phyloP scores from a whole-genome alignment of 148 eudicot genomes.

The Drosera capensis region DNA sequence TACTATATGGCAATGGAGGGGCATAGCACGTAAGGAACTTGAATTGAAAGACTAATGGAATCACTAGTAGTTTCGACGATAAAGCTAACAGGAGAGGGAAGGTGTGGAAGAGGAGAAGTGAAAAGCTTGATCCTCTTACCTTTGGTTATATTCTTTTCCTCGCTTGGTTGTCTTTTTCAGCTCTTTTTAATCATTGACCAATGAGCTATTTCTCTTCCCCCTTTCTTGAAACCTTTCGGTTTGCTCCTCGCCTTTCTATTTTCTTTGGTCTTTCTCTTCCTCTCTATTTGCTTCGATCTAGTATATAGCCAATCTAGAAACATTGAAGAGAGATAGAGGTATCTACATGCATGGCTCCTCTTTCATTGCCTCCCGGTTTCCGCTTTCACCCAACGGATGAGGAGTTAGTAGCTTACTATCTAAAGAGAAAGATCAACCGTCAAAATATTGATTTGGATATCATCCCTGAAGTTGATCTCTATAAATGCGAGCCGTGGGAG shows the following conservation, averaged over 20 bases:
- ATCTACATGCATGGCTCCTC: conserved; percentile 39
- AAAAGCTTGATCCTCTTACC: conserved; percentile 12
- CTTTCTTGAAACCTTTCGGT: too few species aligned
- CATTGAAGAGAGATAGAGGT: not conserved
- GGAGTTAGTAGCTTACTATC: conserved; percentile 72
- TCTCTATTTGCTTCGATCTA: not conserved
- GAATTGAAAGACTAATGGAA: conserved; percentile 15
- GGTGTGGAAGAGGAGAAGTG: conserved; percentile 1
- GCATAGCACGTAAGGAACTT: conserved; percentile 16
- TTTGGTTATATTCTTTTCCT: conserved; percentile 17
- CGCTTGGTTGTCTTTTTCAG: not conserved
- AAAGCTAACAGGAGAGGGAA: conserved; percentile 1
- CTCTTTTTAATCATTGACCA: not conserved
- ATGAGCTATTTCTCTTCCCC: not conserved
- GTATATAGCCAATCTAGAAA: not conserved
- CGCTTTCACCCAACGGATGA: conserved; percentile 80
- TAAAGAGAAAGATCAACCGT: conserved; percentile 63
- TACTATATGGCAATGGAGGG: not conserved
- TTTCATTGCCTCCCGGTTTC: conserved; percentile 80
- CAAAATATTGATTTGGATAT: conserved; percentile 56
- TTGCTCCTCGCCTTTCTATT: not conserved
- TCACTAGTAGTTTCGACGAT: conserved; percentile 10
- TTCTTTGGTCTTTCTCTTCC: too few species aligned
- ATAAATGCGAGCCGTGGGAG: conserved; percentile 91
- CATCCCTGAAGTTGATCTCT: conserved; percentile 81